phyloP scores from a whole-genome alignment of 495 filamentous ascomycete genomes.

The Terfezia claveryi region DNA sequence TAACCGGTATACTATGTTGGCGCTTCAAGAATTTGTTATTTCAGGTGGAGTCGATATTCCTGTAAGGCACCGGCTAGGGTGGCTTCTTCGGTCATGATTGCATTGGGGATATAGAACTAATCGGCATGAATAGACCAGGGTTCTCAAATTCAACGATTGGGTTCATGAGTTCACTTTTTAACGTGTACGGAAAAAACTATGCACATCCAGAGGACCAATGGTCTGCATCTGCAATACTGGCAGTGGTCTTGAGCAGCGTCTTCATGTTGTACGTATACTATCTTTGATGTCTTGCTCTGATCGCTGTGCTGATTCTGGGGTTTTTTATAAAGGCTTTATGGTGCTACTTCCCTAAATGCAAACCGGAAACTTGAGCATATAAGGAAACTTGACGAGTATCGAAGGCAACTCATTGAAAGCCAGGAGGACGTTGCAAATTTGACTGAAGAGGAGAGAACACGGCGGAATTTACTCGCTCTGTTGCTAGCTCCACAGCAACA shows the following conservation, averaged over 20 bases:
- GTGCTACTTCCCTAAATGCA: slow-evolving; percentile 5
- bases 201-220: slow-evolving; percentile 1
- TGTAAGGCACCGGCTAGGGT: background rate
- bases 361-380: slow-evolving; percentile 7
- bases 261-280: slow-evolving; percentile 5
- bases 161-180: slow-evolving; percentile 10
- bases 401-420: slow-evolving; percentile 2
- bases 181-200: slow-evolving; percentile 9
- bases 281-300: background rate
- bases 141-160: slow-evolving; percentile 7
- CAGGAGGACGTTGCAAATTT: slow-evolving; percentile 5
- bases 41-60: slow-evolving; percentile 9
- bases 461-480: slow-evolving; percentile 6
- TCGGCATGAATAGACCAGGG: slow-evolving; percentile 4
- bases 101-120: background rate
- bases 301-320: background rate
- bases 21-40: slow-evolving; percentile 11
- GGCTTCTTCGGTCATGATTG: no score
- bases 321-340: slow-evolving; percentile 6
- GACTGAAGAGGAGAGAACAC: slow-evolving; percentile 7
- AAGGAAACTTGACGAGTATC: slow-evolving; percentile 6
- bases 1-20: slow-evolving; percentile 9
- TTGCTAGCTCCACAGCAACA: slow-evolving; percentile 1
- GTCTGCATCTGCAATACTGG: slow-evolving; percentile 7
- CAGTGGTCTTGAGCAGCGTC: slow-evolving; percentile 4